Base-by-base conservation (phyloP, 345 rosid species). In the Ceriops zippeliana region DNA sequence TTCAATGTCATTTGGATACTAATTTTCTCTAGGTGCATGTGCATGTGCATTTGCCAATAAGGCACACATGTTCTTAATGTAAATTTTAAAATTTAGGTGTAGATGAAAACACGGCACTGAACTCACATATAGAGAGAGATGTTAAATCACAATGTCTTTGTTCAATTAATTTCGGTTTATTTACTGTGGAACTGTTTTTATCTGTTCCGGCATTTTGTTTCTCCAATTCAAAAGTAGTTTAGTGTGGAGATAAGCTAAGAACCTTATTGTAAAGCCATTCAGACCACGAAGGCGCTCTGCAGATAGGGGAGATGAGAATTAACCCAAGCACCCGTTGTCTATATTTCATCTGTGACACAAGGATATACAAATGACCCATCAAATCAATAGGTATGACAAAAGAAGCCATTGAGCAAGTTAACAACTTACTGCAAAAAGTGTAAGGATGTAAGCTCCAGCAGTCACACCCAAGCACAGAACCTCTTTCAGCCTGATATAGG, bases 231-330 rank as follows among this genome's bases (percentile, higher is more conserved):
- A 22, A 58, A 62, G 28, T 57, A 13, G 21, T 38, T 20, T 52
- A 56, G 26, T 61, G 24, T 52, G 28, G 32, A 60, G 26, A 64
- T 56, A 34, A 54, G 61, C 59, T 57, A 68, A 21, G 64, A 77
- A 85, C 91, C 92, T 87, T 87, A 76, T 83, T 85, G 75, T 83
- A 87, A 26, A 85, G 70, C 92, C 92, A 87, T 69, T 87, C 92
- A 58, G 89, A 72, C 92, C 92, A 87, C 0, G 89, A 77, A 62
- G 89, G 85, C 61, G 85, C 83, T 78, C 77, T 85, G 83, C 88
- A 87, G 63, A 85, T 78, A 17, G 92, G 92, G 54, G 92, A 87
- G 56, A 83, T 88, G 4, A 87, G 89, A 38, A 83, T 83, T 61
- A 87, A 70, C 46, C 92, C 89, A 66, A 83, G 85, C 66, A 83